Percentiles rank a stretch among this genome's conserved stretches.
These are phyloP conservation scores for Hericium coralloides DNA, from an alignment of 768 basidiomycete genomes.

Conservation along the genomic window DNA sequence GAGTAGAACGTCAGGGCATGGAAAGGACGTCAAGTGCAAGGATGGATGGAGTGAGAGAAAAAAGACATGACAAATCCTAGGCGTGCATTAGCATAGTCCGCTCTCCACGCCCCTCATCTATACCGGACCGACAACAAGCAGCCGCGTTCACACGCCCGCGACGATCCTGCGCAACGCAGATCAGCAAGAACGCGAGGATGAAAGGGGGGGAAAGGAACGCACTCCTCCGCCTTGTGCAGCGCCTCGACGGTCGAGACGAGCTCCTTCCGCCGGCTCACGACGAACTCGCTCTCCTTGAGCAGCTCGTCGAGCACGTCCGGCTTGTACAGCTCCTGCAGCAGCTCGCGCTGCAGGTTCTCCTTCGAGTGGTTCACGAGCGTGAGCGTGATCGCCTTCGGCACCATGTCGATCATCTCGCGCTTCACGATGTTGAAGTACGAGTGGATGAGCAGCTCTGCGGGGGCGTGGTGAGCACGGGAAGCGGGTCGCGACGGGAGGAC, in stretches of 20 bases:
- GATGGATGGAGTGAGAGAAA: not conserved
- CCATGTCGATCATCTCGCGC: conserved; percentile 99
- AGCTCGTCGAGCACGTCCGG: conserved; percentile 92
- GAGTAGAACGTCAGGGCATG: not conserved
- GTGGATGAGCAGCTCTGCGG: conserved; percentile 82
- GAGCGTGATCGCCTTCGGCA: conserved; percentile 89
- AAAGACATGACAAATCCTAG: no score
- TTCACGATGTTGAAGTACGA: conserved; percentile 99
- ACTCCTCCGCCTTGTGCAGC: conserved; percentile 96
- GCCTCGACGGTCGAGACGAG: conserved; percentile 89
- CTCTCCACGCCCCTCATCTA: no score
- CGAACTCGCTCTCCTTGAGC: conserved; percentile 88
- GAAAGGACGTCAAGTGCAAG: not conserved
- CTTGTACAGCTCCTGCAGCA: conserved; percentile 95
- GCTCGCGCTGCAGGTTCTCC: conserved; percentile 89
- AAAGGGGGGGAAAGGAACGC: conserved; percentile 25
- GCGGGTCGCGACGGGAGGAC: not conserved
- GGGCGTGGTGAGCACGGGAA: not conserved
- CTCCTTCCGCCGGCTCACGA: conserved; percentile 88
- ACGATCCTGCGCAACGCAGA: conserved; percentile 37
- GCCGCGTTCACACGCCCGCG: conserved; percentile 39
- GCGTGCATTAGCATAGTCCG: no score
- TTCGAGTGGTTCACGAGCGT: conserved; percentile 91
- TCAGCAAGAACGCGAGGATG: conserved; percentile 8
- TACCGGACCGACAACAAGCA: not conserved